Evolutionary conservation across 768 basidiomycete species (phyloP).

Genomic region (Rhizopogon vulgaris): DNA sequence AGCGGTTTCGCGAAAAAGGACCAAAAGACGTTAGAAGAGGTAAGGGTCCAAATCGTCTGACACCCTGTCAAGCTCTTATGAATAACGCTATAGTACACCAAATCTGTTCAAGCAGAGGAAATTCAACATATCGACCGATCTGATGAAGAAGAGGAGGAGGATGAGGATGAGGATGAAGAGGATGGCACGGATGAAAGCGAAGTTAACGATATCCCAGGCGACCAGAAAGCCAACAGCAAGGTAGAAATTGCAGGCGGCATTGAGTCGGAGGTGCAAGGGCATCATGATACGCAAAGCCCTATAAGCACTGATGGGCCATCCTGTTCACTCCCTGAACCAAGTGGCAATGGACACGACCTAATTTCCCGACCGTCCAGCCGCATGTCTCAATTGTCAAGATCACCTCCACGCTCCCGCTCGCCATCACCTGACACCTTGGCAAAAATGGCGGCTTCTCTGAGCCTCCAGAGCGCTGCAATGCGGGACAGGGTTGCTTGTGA

Average conservation of each 20-base stretch:
- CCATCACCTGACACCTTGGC: conserved; percentile 36
- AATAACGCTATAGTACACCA: conserved; percentile 55
- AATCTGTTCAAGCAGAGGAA: conserved; percentile 38
- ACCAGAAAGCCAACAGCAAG: conserved; percentile 11
- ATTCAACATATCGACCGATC: conserved; percentile 15
- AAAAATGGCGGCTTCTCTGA: conserved; percentile 37
- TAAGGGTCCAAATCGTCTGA: conserved; percentile 31
- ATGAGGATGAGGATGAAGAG: conserved; percentile 33
- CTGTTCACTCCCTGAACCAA: conserved; percentile 6
- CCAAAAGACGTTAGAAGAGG: conserved; percentile 79
- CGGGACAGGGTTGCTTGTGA: conserved; percentile 58
- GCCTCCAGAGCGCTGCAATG: conserved; percentile 34
- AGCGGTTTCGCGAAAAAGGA: conserved; percentile 89
- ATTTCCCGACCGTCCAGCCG: conserved; percentile 22
- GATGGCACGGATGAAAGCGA: conserved; percentile 30
- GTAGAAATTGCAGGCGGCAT: conserved; percentile 14
- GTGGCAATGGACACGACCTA: neutral
- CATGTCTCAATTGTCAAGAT: conserved; percentile 43
- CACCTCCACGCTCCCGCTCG: conserved; percentile 46
- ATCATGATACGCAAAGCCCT: neutral
- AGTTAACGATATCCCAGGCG: conserved; percentile 18
- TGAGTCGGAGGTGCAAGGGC: neutral
- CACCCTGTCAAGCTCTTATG: conserved; percentile 11
- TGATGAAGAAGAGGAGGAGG: conserved; percentile 29
- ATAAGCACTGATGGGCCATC: conserved; percentile 6